These are phyloP conservation scores for Ascochyta clinopodiicola DNA, from an alignment of 2,329 filamentous ascomycete species.

Conservation along the genomic window DNA sequence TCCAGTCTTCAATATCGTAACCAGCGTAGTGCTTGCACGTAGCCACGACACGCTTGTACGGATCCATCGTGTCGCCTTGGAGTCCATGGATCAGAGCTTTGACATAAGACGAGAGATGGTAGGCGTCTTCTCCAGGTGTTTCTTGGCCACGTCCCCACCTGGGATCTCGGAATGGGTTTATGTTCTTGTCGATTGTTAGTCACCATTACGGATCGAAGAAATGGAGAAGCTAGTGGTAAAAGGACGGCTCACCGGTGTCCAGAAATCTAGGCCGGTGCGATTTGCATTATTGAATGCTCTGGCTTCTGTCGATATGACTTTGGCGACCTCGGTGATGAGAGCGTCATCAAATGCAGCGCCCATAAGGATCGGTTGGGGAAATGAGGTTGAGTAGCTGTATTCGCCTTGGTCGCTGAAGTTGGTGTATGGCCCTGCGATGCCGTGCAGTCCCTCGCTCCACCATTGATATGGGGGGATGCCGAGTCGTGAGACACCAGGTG, in stretches of 20 bases:
- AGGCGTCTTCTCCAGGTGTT: slow-evolving; percentile 65
- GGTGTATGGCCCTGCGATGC: slow-evolving; percentile 64
- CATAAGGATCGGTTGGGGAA: slow-evolving; percentile 69
- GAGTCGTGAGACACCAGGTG: slow-evolving; percentile 55
- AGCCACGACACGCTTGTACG: slow-evolving; percentile 36
- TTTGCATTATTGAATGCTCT: slow-evolving; percentile 70
- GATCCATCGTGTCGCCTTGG: slow-evolving; percentile 52
- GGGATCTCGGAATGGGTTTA: slow-evolving; percentile 70
- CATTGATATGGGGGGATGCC: slow-evolving; percentile 63
- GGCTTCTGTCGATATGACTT: slow-evolving; percentile 65
- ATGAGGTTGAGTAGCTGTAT: slow-evolving; percentile 70
- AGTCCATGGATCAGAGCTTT: slow-evolving; percentile 62
- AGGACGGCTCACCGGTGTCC: slow-evolving; percentile 1
- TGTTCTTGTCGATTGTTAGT: slow-evolving; percentile 51
- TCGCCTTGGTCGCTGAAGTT: slow-evolving; percentile 61
- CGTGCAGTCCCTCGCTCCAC: slow-evolving; percentile 67
- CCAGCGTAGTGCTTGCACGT: slow-evolving; percentile 51
- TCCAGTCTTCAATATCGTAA: slow-evolving; percentile 43
- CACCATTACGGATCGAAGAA: neutral
- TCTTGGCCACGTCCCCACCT: slow-evolving; percentile 62
- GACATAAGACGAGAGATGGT: slow-evolving; percentile 60
- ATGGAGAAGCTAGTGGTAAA: too few species aligned
- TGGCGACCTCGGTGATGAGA: slow-evolving; percentile 64
- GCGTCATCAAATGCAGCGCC: slow-evolving; percentile 70
- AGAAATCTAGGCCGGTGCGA: slow-evolving; percentile 10